Conservation (phyloP, 176 grass and related monocot species). For the Lolium rigidum region DNA sequence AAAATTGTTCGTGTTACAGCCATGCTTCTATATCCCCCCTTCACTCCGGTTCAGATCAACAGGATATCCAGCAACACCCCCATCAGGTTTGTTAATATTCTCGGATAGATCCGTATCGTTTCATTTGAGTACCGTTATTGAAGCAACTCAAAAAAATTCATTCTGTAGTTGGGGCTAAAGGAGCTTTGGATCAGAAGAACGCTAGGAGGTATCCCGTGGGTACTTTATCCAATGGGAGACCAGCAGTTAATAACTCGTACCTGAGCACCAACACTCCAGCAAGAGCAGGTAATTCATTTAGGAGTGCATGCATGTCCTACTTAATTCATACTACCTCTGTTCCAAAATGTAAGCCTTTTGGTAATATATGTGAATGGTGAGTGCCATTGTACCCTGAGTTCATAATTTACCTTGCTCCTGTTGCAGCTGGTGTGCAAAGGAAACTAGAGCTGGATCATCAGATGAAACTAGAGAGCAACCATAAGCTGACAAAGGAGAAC, state of each 20-base stretch:
- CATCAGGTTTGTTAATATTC: constrained; percentile 65
- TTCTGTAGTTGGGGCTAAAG: constrained; percentile 65
- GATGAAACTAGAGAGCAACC: constrained; percentile 48
- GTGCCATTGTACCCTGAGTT: no score
- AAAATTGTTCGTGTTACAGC: constrained; percentile 48
- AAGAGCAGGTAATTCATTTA: constrained; percentile 60
- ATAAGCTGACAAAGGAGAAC: constrained; percentile 53
- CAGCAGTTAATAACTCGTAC: constrained; percentile 58
- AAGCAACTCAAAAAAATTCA: constrained; percentile 14
- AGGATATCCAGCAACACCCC: constrained; percentile 61
- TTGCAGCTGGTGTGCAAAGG: constrained; percentile 75
- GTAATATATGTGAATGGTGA: no score
- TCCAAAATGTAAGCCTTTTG: no score
- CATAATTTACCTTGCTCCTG: not conserved
- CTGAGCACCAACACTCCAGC: constrained; percentile 40
- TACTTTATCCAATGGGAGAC: constrained; percentile 57
- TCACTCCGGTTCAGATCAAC: constrained; percentile 70
- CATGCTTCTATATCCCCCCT: constrained; percentile 93
- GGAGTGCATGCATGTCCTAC: not conserved
- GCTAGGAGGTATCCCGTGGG: constrained; percentile 52
- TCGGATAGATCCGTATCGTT: not conserved
- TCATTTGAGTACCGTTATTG: not conserved
- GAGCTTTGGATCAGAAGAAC: constrained; percentile 69
- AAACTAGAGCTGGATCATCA: constrained; percentile 78
- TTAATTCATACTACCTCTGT: not conserved